Evolutionary conservation across 2,329 filamentous ascomycete species (phyloP).

Genomic region (Diaporthe caulivora): DNA sequence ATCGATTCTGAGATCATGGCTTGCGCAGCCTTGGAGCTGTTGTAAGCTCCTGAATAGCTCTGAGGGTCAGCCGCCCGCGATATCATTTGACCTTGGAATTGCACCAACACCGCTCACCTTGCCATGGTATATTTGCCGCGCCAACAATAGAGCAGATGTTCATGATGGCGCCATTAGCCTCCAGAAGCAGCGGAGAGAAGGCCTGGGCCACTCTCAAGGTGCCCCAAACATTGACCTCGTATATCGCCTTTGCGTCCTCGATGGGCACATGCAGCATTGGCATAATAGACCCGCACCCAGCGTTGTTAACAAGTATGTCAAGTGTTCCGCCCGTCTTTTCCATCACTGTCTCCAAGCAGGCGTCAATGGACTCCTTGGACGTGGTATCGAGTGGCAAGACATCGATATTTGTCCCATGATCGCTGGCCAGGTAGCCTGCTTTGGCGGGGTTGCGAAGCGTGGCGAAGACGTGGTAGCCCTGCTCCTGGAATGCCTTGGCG

Average conservation of each 20-base stretch:
- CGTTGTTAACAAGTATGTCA: conserved; percentile 56
- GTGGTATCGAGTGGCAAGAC: conserved; percentile 48
- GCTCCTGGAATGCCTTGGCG: conserved; percentile 46
- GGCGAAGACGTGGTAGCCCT: conserved; percentile 48
- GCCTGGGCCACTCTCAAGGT: not conserved
- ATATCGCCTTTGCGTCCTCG: conserved; percentile 43
- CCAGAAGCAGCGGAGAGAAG: conserved; percentile 47
- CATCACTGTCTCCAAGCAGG: conserved; percentile 34
- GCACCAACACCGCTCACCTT: not conserved
- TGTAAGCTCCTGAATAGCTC: conserved; percentile 42
- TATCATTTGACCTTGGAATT: not conserved
- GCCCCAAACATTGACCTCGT: conserved; percentile 62
- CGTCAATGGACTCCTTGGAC: conserved; percentile 36
- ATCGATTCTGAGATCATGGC: conserved; percentile 44
- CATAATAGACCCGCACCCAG: conserved; percentile 49
- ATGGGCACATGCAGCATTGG: conserved; percentile 54
- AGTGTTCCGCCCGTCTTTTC: conserved; percentile 49
- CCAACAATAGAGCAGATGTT: conserved; percentile 64
- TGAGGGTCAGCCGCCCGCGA: not conserved
- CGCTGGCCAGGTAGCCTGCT: conserved; percentile 7
- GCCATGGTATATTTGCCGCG: conserved; percentile 13
- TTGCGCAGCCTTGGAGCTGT: conserved; percentile 46
- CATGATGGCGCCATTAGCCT: conserved; percentile 63
- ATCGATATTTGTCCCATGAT: conserved; percentile 40
- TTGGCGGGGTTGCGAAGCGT: conserved; percentile 47